phyloP scores from a whole-genome alignment of 768 basidiomycete genomes.

The Kondoa malvinella region DNA sequence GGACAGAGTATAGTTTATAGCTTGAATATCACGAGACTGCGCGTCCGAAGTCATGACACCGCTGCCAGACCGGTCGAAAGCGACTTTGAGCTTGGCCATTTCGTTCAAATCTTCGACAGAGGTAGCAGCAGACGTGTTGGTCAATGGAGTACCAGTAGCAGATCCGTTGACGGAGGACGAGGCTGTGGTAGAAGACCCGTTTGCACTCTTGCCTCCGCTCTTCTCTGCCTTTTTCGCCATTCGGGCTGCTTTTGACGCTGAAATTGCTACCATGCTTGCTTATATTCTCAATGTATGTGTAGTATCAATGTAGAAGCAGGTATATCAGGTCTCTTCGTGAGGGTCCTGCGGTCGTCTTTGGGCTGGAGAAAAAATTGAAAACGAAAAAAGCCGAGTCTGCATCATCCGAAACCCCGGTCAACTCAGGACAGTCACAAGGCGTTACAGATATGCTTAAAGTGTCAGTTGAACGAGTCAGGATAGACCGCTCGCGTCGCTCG shows the following conservation, averaged over 20 bases:
- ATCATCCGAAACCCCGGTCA: no score
- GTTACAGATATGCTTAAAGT: no score
- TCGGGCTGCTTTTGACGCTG: background rate
- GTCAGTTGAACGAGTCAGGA: no score
- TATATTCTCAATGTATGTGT: background rate
- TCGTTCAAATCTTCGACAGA: conserved; percentile 55
- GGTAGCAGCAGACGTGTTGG: conserved; percentile 49
- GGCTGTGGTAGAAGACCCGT: conserved; percentile 1
- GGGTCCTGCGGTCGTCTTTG: no score
- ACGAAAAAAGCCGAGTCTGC: no score
- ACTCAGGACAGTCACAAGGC: no score
- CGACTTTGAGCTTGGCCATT: conserved; percentile 78
- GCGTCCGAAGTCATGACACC: conserved; percentile 85
- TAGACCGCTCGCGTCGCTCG: no score
- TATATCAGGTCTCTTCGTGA: background rate
- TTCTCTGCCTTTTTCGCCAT: conserved; percentile 2
- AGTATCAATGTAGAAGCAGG: background rate
- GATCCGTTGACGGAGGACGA: background rate
- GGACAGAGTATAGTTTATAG: conserved; percentile 82
- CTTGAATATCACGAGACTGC: conserved; percentile 92
- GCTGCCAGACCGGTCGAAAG: conserved; percentile 65
- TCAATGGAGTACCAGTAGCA: background rate
- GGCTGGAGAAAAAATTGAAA: no score
- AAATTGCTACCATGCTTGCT: background rate
- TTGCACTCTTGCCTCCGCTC: background rate